Conservation (phyloP, 164 flowering plant genomes). For the Kalanchoe fedtschenkoi region DNA sequence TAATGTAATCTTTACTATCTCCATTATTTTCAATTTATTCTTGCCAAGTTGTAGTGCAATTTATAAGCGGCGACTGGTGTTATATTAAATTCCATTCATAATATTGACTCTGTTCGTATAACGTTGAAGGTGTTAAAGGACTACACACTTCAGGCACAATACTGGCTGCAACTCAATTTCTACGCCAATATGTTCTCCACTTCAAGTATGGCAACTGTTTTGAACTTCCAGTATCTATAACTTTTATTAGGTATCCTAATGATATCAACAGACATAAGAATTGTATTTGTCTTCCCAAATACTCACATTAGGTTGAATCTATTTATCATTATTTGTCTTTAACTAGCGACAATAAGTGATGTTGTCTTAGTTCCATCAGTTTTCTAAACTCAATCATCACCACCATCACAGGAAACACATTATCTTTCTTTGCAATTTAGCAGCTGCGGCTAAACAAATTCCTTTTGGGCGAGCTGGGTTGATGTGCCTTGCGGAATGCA, state of each 20-base stretch:
- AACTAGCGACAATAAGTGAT: neutral
- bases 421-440: constrained; percentile 42
- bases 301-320: neutral
- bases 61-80: no score
- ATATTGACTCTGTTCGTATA: neutral
- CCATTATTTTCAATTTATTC: neutral
- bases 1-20: no score
- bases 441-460: constrained; percentile 45
- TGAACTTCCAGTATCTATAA: neutral
- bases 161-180: constrained; percentile 50
- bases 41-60: neutral
- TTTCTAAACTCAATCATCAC: constrained; percentile 4
- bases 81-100: no score
- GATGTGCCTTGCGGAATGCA: constrained; percentile 73
- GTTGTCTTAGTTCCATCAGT: neutral
- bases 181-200: constrained; percentile 33
- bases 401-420: constrained; percentile 40
- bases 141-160: constrained; percentile 58
- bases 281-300: neutral
- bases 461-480: constrained; percentile 87
- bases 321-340: neutral
- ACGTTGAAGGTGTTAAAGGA: constrained; percentile 62
- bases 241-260: neutral
- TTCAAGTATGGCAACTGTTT: constrained; percentile 31
- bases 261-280: neutral